Evolutionary conservation across 192 early-diverging fungal genomes (phyloP).

Genomic region (Oehlia diaphana): DNA sequence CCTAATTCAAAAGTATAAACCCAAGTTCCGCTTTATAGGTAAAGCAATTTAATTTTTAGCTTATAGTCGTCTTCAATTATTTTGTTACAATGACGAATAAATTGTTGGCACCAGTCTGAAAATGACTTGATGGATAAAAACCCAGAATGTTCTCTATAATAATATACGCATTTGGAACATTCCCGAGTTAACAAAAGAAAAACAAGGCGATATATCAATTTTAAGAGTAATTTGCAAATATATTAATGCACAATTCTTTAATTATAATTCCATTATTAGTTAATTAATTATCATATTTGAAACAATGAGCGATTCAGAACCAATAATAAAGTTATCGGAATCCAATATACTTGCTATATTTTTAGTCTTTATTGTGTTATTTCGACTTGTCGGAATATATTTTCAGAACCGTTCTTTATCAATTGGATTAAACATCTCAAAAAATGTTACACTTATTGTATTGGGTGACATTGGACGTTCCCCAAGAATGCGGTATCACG

Average conservation of each 20-base stretch:
- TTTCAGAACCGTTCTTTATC: neutral
- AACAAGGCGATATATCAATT: too few species aligned
- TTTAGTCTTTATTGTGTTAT: neutral
- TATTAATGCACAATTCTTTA: neutral
- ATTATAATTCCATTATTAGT: neutral
- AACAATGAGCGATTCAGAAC: neutral
- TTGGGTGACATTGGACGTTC: constrained; percentile 84
- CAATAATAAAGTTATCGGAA: neutral
- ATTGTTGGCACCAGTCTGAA: constrained; percentile 19
- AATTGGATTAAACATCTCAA: neutral
- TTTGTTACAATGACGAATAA: neutral
- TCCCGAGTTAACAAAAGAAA: neutral
- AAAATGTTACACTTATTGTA: constrained; percentile 53
- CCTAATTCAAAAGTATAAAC: too few species aligned
- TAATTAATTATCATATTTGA: neutral
- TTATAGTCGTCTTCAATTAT: neutral
- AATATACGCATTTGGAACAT: constrained; percentile 10
- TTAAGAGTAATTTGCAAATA: neutral
- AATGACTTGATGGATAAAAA: constrained; percentile 6
- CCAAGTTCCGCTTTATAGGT: too few species aligned
- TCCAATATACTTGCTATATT: neutral
- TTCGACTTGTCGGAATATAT: neutral
- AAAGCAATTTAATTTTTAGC: too few species aligned
- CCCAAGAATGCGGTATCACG: constrained; percentile 93
- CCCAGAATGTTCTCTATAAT: neutral